Evolutionary conservation across 176 grass and related monocot genomes (phyloP).

Genomic region (Cocos nucifera): DNA sequence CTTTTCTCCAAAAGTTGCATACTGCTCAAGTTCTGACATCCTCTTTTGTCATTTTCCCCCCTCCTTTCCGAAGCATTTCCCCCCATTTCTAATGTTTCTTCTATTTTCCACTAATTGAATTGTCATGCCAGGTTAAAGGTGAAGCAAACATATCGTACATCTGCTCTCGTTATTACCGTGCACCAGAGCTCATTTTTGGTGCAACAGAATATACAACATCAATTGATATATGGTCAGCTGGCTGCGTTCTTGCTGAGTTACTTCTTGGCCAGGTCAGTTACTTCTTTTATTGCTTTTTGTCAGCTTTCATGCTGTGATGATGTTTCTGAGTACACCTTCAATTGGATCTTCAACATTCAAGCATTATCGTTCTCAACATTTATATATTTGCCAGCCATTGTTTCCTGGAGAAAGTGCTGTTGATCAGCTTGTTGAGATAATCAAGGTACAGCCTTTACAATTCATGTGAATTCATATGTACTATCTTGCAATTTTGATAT

Average conservation of each 20-base stretch:
- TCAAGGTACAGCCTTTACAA: neutral
- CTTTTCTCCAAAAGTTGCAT: too few relatives aligned
- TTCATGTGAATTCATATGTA: neutral
- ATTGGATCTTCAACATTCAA: neutral
- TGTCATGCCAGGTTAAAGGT: conserved; percentile 8
- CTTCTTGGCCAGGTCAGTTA: conserved; percentile 14
- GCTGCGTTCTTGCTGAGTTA: conserved; percentile 21
- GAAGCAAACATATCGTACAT: conserved; percentile 18
- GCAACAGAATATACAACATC: conserved; percentile 18
- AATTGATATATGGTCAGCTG: conserved; percentile 19
- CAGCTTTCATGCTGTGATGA: neutral
- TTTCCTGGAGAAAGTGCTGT: conserved; percentile 17
- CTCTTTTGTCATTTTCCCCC: neutral
- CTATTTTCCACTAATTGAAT: neutral
- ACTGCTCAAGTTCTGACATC: too few relatives aligned
- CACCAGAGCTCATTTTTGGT: conserved; percentile 18
- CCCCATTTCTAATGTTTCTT: neutral
- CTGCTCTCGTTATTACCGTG: conserved; percentile 17
- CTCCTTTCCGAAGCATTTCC: neutral
- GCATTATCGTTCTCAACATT: neutral
- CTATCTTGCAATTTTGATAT: neutral
- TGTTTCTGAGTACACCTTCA: neutral
- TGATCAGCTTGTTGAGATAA: conserved; percentile 19
- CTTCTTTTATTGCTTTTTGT: too few relatives aligned
- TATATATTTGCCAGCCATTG: conserved; percentile 6